Evolutionary conservation across 2,329 filamentous ascomycete genomes (phyloP).

Genomic region (Cercospora sp.): DNA sequence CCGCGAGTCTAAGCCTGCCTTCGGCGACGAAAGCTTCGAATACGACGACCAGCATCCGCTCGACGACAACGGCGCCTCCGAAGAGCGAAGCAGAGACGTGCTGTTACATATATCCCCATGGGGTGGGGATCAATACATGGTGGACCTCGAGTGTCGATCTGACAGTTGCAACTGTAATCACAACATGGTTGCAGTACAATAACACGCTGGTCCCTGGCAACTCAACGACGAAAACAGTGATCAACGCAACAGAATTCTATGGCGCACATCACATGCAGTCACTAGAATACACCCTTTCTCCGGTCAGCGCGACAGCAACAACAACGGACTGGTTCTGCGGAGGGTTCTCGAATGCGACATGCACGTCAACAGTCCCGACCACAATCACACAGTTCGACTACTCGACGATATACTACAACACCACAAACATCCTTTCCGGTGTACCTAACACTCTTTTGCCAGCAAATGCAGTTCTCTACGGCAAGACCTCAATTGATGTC

Average conservation of each 20-base stretch:
- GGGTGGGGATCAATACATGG: slow-evolving; percentile 18
- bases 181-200: slow-evolving; percentile 20
- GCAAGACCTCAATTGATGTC: slow-evolving; percentile 4
- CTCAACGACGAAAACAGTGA: slow-evolving; percentile 12
- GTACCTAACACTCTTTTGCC: slow-evolving; percentile 10
- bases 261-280: slow-evolving; percentile 7
- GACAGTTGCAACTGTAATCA: slow-evolving; percentile 13
- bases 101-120: slow-evolving; percentile 16
- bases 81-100: slow-evolving; percentile 3
- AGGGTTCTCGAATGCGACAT: neutral
- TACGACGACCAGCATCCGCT: neutral
- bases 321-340: slow-evolving; percentile 1
- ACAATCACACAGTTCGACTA: neutral
- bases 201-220: slow-evolving; percentile 15
- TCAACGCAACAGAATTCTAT: slow-evolving; percentile 7
- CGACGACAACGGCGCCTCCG: neutral
- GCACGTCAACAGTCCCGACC: slow-evolving; percentile 1
- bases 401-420: slow-evolving; percentile 9
- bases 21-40: slow-evolving; percentile 1
- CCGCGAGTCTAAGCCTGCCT: neutral
- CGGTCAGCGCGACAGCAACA: slow-evolving; percentile 2
- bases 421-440: slow-evolving; percentile 9
- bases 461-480: slow-evolving; percentile 10
- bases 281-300: neutral
- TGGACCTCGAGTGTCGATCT: slow-evolving; percentile 17